Percentiles rank a stretch among this genome's conserved stretches.
These are phyloP conservation scores for Apiotrichum laibachii DNA, from an alignment of 1,284 basidiomycete genomes.

Conservation along the genomic window DNA sequence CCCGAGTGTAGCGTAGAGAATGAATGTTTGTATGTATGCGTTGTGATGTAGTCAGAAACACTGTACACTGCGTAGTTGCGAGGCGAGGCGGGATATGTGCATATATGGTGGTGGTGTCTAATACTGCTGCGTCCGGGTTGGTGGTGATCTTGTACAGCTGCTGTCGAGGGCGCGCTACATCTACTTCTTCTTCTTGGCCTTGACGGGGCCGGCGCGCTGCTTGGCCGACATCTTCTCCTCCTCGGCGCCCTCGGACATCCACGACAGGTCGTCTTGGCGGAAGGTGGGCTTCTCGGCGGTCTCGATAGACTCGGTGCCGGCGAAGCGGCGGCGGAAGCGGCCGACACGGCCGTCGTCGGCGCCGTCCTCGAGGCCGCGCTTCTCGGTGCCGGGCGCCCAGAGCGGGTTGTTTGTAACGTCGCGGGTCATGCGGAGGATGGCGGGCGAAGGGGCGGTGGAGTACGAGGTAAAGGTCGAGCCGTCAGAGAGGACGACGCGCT, in stretches of 20 bases:
- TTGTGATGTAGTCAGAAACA: not conserved
- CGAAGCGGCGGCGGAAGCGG: constrained; percentile 70
- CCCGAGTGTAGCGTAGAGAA: not conserved
- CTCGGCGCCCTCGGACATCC: constrained; percentile 51
- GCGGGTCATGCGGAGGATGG: constrained; percentile 66
- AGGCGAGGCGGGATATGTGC: not conserved
- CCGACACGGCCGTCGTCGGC: constrained; percentile 71
- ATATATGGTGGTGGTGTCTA: not conserved
- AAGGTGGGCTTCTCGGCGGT: constrained; percentile 16
- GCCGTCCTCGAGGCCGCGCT: constrained; percentile 59
- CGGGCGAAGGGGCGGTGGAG: constrained; percentile 76
- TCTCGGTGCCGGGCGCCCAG: constrained; percentile 59
- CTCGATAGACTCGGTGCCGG: constrained; percentile 3
- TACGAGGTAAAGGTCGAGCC: constrained; percentile 81
- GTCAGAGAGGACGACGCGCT: constrained; percentile 75
- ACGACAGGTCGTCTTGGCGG: constrained; percentile 41
- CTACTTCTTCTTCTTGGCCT: constrained; percentile 35
- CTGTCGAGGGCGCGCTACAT: not conserved
- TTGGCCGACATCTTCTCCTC: constrained; percentile 44
- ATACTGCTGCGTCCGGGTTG: too few species aligned
- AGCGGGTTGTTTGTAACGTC: constrained; percentile 81
- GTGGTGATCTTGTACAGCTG: not conserved
- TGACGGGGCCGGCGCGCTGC: constrained; percentile 22
- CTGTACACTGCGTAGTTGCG: not conserved
- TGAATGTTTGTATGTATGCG: not conserved